Evolutionary conservation across 1,284 basidiomycete species (phyloP).

Genomic region (Ceratobasidium sp.): DNA sequence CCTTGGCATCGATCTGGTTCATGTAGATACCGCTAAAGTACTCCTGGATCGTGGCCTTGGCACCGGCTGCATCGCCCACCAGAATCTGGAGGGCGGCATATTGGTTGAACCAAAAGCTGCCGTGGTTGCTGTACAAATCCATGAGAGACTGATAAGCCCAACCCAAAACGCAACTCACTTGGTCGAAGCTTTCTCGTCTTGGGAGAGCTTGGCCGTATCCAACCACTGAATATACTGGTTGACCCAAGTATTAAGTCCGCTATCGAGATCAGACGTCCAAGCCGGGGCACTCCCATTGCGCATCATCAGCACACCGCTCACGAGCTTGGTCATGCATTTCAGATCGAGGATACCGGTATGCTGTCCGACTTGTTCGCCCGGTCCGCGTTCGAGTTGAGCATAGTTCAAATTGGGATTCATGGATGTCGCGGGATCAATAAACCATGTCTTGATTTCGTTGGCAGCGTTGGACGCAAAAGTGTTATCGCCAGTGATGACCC

Average conservation of each 20-base stretch:
- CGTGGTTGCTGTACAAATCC: slow-evolving; percentile 43
- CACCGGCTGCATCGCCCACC: slow-evolving; percentile 55
- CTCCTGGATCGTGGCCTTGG: slow-evolving; percentile 51
- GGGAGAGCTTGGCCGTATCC: slow-evolving; percentile 42
- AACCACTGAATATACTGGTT: slow-evolving; percentile 46
- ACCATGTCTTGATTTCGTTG: slow-evolving; percentile 46
- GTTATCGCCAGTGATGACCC: slow-evolving; percentile 47
- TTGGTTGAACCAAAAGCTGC: slow-evolving; percentile 54
- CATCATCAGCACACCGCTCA: slow-evolving; percentile 46
- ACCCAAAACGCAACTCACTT: slow-evolving; percentile 42
- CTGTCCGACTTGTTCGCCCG: slow-evolving; percentile 41
- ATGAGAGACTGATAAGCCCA: not conserved
- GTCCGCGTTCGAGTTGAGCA: slow-evolving; percentile 50
- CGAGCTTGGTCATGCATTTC: slow-evolving; percentile 46
- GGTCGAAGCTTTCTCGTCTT: slow-evolving; percentile 44
- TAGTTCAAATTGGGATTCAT: slow-evolving; percentile 53
- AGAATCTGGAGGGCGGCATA: slow-evolving; percentile 59
- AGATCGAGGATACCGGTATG: slow-evolving; percentile 48
- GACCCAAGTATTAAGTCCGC: slow-evolving; percentile 44
- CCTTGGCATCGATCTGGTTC: slow-evolving; percentile 59
- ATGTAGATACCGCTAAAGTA: slow-evolving; percentile 59
- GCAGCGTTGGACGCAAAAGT: slow-evolving; percentile 42
- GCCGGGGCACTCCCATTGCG: slow-evolving; percentile 38
- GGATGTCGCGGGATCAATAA: slow-evolving; percentile 48
- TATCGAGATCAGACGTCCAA: slow-evolving; percentile 45